These are phyloP conservation scores for Rhododendron simsii DNA, from an alignment of 148 eudicot species.

Conservation along the genomic window DNA sequence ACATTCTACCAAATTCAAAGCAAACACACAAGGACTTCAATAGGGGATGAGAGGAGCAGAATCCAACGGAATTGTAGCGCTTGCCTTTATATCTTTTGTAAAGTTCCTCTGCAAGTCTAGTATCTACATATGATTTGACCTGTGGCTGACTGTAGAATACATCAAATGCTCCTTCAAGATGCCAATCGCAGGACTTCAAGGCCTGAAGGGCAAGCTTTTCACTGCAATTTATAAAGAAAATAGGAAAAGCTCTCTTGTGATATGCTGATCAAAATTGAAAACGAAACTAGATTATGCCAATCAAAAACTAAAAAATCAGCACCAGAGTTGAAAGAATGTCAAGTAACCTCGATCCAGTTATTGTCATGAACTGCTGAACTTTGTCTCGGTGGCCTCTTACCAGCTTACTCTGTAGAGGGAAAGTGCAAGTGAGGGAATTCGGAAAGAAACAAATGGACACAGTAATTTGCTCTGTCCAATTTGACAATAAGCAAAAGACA, in stretches of 20 bases:
- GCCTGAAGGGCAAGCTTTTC: constrained; percentile 73
- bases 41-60: background rate
- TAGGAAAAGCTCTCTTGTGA: background rate
- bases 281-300: background rate
- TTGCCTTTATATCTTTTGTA: constrained; percentile 86
- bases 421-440: background rate
- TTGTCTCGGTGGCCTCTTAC: constrained; percentile 89
- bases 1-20: background rate
- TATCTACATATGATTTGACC: constrained; percentile 49
- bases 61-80: background rate
- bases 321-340: background rate
- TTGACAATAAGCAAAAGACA: background rate
- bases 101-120: constrained; percentile 83
- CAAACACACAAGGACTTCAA: background rate
- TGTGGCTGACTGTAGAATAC: constrained; percentile 82
- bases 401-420: constrained; percentile 55
- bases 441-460: background rate
- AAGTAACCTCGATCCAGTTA: constrained; percentile 77
- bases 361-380: constrained; percentile 73
- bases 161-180: constrained; percentile 87
- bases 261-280: background rate
- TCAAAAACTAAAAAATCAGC: background rate
- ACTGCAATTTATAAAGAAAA: constrained; percentile 34
- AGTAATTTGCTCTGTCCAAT: background rate
- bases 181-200: constrained; percentile 78